Conservation (phyloP, 176 grass and related monocot species). For the Alopecurus myosuroides region DNA sequence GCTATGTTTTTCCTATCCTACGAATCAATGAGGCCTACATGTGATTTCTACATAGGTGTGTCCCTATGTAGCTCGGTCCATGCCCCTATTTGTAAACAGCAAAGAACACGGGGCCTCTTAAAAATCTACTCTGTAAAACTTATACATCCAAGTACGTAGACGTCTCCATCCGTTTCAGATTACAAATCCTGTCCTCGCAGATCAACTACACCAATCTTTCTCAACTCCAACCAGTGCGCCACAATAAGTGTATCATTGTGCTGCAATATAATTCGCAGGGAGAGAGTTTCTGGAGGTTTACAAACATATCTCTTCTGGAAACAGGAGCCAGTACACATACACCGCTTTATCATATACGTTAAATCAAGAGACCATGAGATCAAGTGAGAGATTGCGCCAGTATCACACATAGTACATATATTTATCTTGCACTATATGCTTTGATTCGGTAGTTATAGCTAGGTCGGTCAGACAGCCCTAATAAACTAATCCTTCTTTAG, state of each 20-base stretch:
- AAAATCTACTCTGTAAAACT: too few species aligned
- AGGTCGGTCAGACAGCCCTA: not conserved
- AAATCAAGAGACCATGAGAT: not conserved
- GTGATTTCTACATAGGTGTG: too few species aligned
- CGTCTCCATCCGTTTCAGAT: not conserved
- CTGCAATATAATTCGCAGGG: not conserved
- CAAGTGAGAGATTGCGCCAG: not conserved
- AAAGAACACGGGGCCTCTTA: too few species aligned
- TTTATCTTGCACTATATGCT: not conserved
- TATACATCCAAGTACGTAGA: too few species aligned
- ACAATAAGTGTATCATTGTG: not conserved
- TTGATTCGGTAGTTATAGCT: not conserved
- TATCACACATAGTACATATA: not conserved
- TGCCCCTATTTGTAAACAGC: too few species aligned
- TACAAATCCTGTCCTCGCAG: not conserved
- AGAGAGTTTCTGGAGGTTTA: not conserved
- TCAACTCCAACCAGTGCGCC: not conserved
- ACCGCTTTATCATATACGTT: not conserved
- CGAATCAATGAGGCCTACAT: too few species aligned
- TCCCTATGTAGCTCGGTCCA: too few species aligned
- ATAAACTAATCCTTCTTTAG: slow-evolving; percentile 25
- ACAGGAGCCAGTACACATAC: not conserved
- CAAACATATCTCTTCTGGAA: not conserved
- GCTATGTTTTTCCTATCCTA: too few species aligned
- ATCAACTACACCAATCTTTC: not conserved